Evolutionary conservation across 1,284 basidiomycete genomes (phyloP).

Genomic region (Phellinidium pouzarii): DNA sequence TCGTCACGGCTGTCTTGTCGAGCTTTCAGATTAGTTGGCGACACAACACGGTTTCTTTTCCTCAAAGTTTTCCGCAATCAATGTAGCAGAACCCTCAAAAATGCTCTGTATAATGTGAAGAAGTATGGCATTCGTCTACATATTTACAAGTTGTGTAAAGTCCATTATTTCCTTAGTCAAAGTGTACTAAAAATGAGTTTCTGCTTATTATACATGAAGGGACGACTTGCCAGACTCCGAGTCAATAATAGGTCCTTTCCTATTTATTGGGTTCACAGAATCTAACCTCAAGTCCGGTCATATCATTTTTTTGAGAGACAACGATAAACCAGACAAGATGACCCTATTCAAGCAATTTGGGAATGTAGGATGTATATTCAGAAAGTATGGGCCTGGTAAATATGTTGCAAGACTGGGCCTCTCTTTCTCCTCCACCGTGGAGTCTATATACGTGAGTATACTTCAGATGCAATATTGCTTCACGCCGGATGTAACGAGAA

Average conservation of each 20-base stretch:
- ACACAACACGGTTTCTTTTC: slow-evolving; percentile 9
- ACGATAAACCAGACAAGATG: slow-evolving; percentile 14
- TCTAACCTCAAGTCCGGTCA: slow-evolving; percentile 22
- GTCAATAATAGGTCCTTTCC: not conserved
- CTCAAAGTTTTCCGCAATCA: slow-evolving; percentile 1
- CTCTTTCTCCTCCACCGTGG: slow-evolving; percentile 24
- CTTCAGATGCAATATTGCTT: not conserved
- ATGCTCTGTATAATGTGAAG: not conserved
- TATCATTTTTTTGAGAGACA: slow-evolving; percentile 23
- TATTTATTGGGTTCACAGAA: slow-evolving; percentile 23
- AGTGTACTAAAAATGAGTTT: not conserved
- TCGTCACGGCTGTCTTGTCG: not conserved
- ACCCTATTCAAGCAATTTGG: slow-evolving; percentile 21
- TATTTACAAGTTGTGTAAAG: not conserved
- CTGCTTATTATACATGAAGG: too few relatives aligned
- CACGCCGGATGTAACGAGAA: too few relatives aligned
- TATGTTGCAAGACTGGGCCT: slow-evolving; percentile 25
- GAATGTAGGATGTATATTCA: slow-evolving; percentile 21
- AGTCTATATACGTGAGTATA: slow-evolving; percentile 16
- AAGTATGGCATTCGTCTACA: not conserved
- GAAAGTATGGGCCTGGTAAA: slow-evolving; percentile 23
- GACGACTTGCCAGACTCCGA: not conserved
- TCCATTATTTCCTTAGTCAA: not conserved
- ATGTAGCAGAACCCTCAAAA: not conserved
- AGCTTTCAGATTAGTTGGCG: slow-evolving; percentile 4